Evolutionary conservation across 2,329 filamentous ascomycete genomes (phyloP).

Genomic region (Leptoxyphium fumago): DNA sequence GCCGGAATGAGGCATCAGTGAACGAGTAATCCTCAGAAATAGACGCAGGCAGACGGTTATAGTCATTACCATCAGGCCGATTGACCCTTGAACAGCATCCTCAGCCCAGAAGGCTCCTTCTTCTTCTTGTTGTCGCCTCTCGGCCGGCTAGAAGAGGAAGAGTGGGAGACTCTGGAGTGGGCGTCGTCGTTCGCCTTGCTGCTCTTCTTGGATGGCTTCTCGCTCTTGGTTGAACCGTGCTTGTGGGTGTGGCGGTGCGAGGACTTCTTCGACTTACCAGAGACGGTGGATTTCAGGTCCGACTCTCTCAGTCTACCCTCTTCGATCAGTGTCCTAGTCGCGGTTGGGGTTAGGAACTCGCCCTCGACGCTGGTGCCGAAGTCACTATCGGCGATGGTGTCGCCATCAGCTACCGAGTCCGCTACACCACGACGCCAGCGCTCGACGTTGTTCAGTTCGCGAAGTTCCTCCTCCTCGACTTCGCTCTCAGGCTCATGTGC

Average conservation of each 20-base stretch:
- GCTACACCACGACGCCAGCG: slow-evolving; percentile 50
- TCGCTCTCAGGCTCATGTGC: slow-evolving; percentile 1
- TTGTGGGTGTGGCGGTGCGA: slow-evolving; percentile 12
- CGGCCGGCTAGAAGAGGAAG: background rate
- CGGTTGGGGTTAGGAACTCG: slow-evolving; percentile 49
- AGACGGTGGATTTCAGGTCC: slow-evolving; percentile 25
- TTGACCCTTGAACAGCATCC: slow-evolving; percentile 25
- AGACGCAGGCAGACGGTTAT: too few species aligned
- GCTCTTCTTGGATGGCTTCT: slow-evolving; percentile 3
- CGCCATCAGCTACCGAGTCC: slow-evolving; percentile 37
- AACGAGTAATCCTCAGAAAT: too few species aligned
- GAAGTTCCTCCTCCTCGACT: slow-evolving; percentile 36
- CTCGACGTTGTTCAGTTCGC: slow-evolving; percentile 44
- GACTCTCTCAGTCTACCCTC: slow-evolving; percentile 32
- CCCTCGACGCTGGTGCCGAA: slow-evolving; percentile 48
- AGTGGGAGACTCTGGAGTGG: background rate
- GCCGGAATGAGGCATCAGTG: too few species aligned
- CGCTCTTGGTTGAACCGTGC: slow-evolving; percentile 5
- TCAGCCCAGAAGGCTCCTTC: slow-evolving; percentile 28
- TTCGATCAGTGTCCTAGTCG: slow-evolving; percentile 30
- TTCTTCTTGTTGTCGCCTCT: slow-evolving; percentile 2
- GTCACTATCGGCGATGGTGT: background rate
- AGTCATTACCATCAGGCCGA: background rate
- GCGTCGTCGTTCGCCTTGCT: background rate
- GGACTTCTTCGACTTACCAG: slow-evolving; percentile 10